Evolutionary conservation across 306 rosid genomes (phyloP), one percentile per base, ranked within the genome.

Genomic region (Potentilla sterilis): DNA sequence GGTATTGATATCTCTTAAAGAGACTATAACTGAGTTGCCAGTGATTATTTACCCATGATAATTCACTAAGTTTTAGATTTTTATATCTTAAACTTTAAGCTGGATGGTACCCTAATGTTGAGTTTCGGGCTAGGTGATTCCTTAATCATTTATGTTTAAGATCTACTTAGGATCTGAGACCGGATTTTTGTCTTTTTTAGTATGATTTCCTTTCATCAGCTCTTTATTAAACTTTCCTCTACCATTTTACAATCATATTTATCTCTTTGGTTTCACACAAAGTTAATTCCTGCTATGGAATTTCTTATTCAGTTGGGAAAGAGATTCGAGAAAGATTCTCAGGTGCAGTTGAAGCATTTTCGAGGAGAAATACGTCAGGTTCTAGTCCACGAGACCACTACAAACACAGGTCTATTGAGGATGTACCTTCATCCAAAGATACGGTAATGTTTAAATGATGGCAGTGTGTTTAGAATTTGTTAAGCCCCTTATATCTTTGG

Each of bases 311-410:
- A 96, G 99, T 79, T 77, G 98, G 96, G 67, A 96, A 86, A 81
- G 98, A 92, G 80, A 83, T 88, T 75, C 90, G 97, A 78, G 99
- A 92, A 73, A 87, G 91, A 83, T 88, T 86, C 70, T 84, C 97
- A 7, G 99, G 98, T 79, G 93, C 93, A 35, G 93, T 88, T 80
- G 99, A 96, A 87, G 89, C 84, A 63, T 87, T 88, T 83, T 78
- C 92, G 40, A 82, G 97, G 72, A 90, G 89, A 84, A 91, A 89
- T 76, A 86, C 77, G 24, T 38, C 87, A 32, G 81, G 77, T 76
- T 19, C 98, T 76, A 86, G 89, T 82, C 99, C 99, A 67, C 90
- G 55, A 69, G 96, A 92, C 79, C 87, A 73, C 70, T 21, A 78
- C 81, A 95, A 76, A 79, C 88, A 85, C 64, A 92, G 88, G 85